Percentiles rank a stretch among this genome's conserved stretches.
These are phyloP conservation scores for Aspergillus conjunctus DNA, from an alignment of 495 filamentous ascomycete genomes.

Conservation along the genomic window DNA sequence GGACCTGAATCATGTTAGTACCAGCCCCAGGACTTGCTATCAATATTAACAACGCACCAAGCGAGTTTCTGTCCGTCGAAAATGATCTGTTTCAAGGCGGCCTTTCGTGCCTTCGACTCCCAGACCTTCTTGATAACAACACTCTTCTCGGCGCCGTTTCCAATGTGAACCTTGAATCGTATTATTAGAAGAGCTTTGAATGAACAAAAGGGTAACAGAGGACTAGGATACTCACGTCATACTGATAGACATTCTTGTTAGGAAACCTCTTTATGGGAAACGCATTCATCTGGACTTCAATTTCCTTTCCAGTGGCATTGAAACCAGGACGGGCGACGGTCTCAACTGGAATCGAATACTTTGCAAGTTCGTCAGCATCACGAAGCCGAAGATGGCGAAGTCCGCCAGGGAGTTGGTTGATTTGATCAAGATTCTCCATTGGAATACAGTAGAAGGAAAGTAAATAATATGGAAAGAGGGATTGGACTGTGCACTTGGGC, in stretches of 20 bases:
- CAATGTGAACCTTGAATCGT: conserved; percentile 58
- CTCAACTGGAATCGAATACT: conserved; percentile 34
- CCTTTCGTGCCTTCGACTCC: conserved; percentile 60
- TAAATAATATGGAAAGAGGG: conserved; percentile 3
- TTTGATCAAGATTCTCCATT: conserved; percentile 27
- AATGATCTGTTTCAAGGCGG: conserved; percentile 60
- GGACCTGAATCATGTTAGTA: conserved; percentile 35
- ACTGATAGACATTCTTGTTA: conserved; percentile 67
- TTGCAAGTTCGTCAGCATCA: conserved; percentile 29
- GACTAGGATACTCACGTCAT: conserved; percentile 67
- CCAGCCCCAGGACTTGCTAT: neutral
- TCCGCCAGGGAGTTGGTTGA: conserved; percentile 28
- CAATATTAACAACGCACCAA: conserved; percentile 56
- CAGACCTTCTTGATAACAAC: conserved; percentile 72
- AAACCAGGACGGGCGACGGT: conserved; percentile 50
- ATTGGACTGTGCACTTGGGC: neutral
- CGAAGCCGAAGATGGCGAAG: conserved; percentile 31
- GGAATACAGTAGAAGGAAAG: conserved; percentile 8
- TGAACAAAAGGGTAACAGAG: neutral
- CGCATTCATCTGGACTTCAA: conserved; percentile 69
- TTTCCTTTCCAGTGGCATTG: conserved; percentile 58
- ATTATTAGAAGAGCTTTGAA: conserved; percentile 4
- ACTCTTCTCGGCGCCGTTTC: conserved; percentile 60
- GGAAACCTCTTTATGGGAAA: conserved; percentile 63
- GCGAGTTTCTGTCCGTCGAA: conserved; percentile 79